Percentiles rank a stretch among this genome's conserved stretches.
Evolutionary conservation across 768 basidiomycete genomes (phyloP).

Genomic region (Psilocybe subaeruginosa): DNA sequence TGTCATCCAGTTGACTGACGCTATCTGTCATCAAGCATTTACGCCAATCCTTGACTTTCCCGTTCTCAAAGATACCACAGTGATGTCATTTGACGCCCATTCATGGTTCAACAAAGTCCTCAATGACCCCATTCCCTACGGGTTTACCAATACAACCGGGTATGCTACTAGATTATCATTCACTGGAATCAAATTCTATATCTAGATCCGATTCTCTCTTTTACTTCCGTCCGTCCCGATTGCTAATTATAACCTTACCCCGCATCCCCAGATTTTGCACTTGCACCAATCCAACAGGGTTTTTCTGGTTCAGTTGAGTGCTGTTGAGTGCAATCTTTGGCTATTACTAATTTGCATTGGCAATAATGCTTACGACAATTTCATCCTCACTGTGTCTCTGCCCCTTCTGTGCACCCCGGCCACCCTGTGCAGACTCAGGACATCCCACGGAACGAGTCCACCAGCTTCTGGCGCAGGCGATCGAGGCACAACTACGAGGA

Average conservation of each 20-base stretch:
- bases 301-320: slow-evolving; percentile 53
- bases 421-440: slow-evolving; percentile 39
- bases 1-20: not conserved
- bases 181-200: not conserved
- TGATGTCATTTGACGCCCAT: slow-evolving; percentile 54
- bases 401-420: not conserved
- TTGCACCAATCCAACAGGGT: slow-evolving; percentile 44
- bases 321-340: too few species aligned
- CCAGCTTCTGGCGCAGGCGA: slow-evolving; percentile 43
- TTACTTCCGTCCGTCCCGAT: not conserved
- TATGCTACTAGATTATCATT: slow-evolving; percentile 14
- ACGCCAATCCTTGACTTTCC: not conserved
- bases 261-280: slow-evolving; percentile 46
- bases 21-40: not conserved
- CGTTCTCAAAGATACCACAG: slow-evolving; percentile 31
- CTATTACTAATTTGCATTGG: not conserved
- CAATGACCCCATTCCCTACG: slow-evolving; percentile 40
- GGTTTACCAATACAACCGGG: slow-evolving; percentile 55
- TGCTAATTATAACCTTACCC: slow-evolving; percentile 3
- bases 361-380: not conserved
- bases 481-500: slow-evolving; percentile 35
- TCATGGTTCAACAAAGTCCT: slow-evolving; percentile 50
- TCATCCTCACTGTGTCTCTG: not conserved
- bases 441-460: slow-evolving; percentile 57
- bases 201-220: not conserved